Percentiles rank a stretch among this genome's conserved stretches.
Evolutionary conservation across 1,284 basidiomycete species (phyloP).

Genomic region (Fomitopsis schrenkii): DNA sequence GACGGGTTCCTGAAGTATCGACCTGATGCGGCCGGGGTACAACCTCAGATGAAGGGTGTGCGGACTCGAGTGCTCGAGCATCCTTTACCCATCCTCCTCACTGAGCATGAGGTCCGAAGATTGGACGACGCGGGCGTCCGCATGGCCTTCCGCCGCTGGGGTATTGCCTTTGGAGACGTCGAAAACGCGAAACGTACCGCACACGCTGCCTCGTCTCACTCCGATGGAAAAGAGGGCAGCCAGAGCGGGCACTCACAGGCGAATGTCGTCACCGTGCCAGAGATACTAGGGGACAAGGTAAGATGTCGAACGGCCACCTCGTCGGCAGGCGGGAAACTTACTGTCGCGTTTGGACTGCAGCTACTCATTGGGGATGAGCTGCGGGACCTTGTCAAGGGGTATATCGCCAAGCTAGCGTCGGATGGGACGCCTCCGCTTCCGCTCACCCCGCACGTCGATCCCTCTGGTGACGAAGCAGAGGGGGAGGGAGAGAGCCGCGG

Average conservation of each 20-base stretch:
- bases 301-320: slow-evolving; percentile 4
- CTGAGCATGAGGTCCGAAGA: slow-evolving; percentile 51
- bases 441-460: not conserved
- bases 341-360: slow-evolving; percentile 31
- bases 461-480: slow-evolving; percentile 14
- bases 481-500: too few relatives aligned
- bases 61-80: slow-evolving; percentile 44
- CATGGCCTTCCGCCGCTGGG: slow-evolving; percentile 66
- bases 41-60: slow-evolving; percentile 26
- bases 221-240: not conserved
- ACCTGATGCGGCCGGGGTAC: slow-evolving; percentile 6
- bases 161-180: slow-evolving; percentile 52
- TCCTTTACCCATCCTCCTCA: slow-evolving; percentile 57
- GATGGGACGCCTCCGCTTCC: slow-evolving; percentile 17
- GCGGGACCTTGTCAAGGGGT: slow-evolving; percentile 63
- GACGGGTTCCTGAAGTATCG: slow-evolving; percentile 41
- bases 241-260: slow-evolving; percentile 51
- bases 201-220: slow-evolving; percentile 14
- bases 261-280: slow-evolving; percentile 53
- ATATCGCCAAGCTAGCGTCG: slow-evolving; percentile 44
- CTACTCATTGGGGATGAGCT: slow-evolving; percentile 62
- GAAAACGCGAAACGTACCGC: slow-evolving; percentile 11
- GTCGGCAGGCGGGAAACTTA: not conserved
- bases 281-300: slow-evolving; percentile 69
- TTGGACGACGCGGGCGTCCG: slow-evolving; percentile 39